phyloP scores from a whole-genome alignment of 202 grass and related monocot species.

The Setaria viridis region DNA sequence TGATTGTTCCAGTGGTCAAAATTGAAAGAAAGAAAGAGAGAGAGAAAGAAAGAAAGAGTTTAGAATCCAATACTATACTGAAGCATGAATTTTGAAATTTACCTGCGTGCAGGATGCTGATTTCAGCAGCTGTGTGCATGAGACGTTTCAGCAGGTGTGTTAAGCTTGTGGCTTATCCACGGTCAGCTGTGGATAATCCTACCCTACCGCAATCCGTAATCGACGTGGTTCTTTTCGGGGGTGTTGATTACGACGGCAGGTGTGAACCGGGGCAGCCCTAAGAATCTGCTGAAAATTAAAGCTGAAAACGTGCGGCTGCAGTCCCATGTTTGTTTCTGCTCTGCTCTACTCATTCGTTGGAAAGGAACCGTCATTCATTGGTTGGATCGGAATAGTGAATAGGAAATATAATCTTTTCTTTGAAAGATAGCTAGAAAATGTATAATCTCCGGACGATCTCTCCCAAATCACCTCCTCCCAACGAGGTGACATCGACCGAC shows the following conservation, averaged over 20 bases:
- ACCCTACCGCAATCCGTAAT: background rate
- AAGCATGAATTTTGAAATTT: background rate
- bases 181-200: constrained; percentile 11
- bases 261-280: constrained; percentile 25
- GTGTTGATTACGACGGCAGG: background rate
- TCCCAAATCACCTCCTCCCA: background rate
- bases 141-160: background rate
- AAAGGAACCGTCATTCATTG: background rate
- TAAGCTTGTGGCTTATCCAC: background rate
- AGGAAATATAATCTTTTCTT: too few relatives aligned
- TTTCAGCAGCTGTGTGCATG: background rate
- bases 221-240: background rate
- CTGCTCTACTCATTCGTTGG: background rate
- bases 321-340: background rate
- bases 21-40: background rate
- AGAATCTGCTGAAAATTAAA: constrained; percentile 32
- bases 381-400: background rate
- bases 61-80: background rate
- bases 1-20: background rate
- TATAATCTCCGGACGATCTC: background rate
- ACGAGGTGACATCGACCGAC: background rate
- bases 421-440: too few relatives aligned
- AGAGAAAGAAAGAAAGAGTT: too few relatives aligned
- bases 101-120: background rate
- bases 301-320: constrained; percentile 20